Evolutionary conservation across 2,329 filamentous ascomycete species (phyloP), one percentile per base, ranked within the genome.

Genomic region (Hypoxylon sp.): DNA sequence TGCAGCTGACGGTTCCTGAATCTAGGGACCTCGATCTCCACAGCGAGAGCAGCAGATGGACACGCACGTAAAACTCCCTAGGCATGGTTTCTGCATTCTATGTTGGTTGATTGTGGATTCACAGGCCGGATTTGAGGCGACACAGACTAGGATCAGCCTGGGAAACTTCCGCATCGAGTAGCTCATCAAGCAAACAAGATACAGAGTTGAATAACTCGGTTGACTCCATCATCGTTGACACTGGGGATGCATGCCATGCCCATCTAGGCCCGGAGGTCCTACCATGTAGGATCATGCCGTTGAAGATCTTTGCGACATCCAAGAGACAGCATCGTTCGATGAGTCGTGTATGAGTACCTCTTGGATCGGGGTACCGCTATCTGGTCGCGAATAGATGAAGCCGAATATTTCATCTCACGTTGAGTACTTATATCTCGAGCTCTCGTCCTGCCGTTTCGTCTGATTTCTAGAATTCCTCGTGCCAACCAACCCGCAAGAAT

Each of bases 341-440:
- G 34, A 14, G 48, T 45, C 43, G 23, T 25, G 53, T 55, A 63
- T 60, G 61, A 65, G 61, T 63, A 64, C 52, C 23, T 38, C 45
- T 14, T 21, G 28, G 46, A 17, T 9, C 50, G 36, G 59, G 43
- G 38, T 34, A 13, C n/a, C 30, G 43, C 19, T 45, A 61, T 60
- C 41, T 34, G 7, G 36, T 59, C 59, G 46, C 49, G 50, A 60
- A 43, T 62, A 57, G 32, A 57, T 49, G 48, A 57, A 13, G 46
- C 49, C 59, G 48, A 58, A 30, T 36, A 38, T 64, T 49, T 57
- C 28, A 34, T 30, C 30, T 25, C 13, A 17, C 21, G 11, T 19
- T n/a, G 60, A 71, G 65, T 64, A 71, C 60, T 65, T 68, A 68
- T 70, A 72, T 65, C 63, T 11, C 50, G 49, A n/a, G 28, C 17